Percentiles rank a stretch among this genome's conserved stretches.
Evolutionary conservation across 2,329 filamentous ascomycete genomes (phyloP).

Genomic region (Neoscytalidium dimidiatum): DNA sequence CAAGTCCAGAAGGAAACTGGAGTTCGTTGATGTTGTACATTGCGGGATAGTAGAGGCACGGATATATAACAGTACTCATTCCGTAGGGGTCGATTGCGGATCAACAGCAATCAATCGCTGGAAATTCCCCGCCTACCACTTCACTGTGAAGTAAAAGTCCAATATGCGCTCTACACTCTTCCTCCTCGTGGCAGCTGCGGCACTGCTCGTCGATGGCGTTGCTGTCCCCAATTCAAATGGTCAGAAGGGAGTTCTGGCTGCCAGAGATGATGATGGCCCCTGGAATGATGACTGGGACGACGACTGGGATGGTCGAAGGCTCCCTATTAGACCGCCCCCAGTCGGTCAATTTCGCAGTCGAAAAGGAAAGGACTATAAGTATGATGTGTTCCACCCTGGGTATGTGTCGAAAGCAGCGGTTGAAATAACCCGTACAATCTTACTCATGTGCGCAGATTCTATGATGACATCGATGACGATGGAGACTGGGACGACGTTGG

Average conservation of each 20-base stretch:
- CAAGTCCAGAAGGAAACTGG: no score
- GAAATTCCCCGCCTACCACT: no score
- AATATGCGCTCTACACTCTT: background rate
- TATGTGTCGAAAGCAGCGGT: background rate
- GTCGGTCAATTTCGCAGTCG: background rate
- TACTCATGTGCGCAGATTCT: background rate
- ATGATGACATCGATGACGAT: background rate
- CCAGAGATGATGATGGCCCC: no score
- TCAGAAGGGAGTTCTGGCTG: no score
- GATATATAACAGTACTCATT: no score
- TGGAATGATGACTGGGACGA: background rate
- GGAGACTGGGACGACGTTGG: background rate
- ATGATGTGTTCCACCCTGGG: background rate
- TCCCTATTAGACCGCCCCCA: background rate
- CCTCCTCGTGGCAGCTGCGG: background rate
- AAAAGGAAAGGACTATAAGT: background rate
- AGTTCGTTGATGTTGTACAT: no score
- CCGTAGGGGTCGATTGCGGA: no score
- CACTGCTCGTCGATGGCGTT: background rate
- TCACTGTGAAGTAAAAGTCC: background rate
- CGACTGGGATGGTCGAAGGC: background rate
- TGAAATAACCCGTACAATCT: background rate
- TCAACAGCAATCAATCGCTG: no score
- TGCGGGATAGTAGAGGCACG: no score
- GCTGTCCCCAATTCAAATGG: background rate